These are phyloP conservation scores for Parmelia sp. DNA, from an alignment of 495 filamentous ascomycete genomes.

Conservation along the genomic window DNA sequence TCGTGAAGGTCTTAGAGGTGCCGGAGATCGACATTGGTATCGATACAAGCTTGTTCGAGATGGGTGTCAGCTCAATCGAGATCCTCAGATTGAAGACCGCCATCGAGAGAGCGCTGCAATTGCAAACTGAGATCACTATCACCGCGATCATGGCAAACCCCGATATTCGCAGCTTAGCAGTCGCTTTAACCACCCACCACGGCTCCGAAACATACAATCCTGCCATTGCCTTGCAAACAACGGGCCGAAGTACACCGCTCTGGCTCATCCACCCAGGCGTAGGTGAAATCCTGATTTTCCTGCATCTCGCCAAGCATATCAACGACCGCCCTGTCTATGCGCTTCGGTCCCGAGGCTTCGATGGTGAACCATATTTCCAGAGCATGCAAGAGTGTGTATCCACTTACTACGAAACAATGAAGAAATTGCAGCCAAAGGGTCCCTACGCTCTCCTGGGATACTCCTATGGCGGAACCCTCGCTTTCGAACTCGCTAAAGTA, in stretches of 20 bases:
- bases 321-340: slow-evolving; percentile 48
- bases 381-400: slow-evolving; percentile 32
- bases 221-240: slow-evolving; percentile 36
- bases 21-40: slow-evolving; percentile 27
- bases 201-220: slow-evolving; percentile 36
- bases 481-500: slow-evolving; percentile 48
- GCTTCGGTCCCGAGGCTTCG: slow-evolving; percentile 46
- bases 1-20: slow-evolving; percentile 25
- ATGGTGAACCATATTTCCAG: slow-evolving; percentile 33
- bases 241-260: slow-evolving; percentile 42
- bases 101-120: slow-evolving; percentile 18
- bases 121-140: slow-evolving; percentile 28
- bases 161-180: slow-evolving; percentile 32
- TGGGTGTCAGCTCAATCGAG: slow-evolving; percentile 42
- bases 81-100: slow-evolving; percentile 30
- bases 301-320: slow-evolving; percentile 41
- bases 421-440: slow-evolving; percentile 41
- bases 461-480: slow-evolving; percentile 46
- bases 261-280: slow-evolving; percentile 53
- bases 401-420: slow-evolving; percentile 41
- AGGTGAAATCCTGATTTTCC: slow-evolving; percentile 52
- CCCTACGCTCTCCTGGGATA: slow-evolving; percentile 55
- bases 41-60: slow-evolving; percentile 34
- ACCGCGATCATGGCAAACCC: slow-evolving; percentile 37
- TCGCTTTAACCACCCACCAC: slow-evolving; percentile 19